Evolutionary conservation across 2,329 filamentous ascomycete species (phyloP).

Genomic region (Colletotrichum plurivorum): DNA sequence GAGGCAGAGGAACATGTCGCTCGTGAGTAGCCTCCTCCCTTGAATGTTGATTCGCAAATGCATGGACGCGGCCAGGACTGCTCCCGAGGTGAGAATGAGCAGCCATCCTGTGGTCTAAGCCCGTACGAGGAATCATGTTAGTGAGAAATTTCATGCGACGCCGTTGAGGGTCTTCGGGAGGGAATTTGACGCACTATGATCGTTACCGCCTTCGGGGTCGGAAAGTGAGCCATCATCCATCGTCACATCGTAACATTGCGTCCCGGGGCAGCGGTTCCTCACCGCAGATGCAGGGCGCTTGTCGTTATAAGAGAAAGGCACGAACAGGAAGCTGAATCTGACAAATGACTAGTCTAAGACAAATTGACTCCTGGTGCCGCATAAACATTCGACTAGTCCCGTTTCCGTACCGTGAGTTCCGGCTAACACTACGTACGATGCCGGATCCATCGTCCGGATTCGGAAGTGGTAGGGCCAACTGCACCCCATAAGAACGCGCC

Average conservation of each 20-base stretch:
- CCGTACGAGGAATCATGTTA: conserved; percentile 5
- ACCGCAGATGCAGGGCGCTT: neutral
- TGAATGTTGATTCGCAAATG: conserved; percentile 37
- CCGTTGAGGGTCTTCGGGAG: neutral
- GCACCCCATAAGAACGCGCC: conserved; percentile 4
- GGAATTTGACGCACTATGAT: conserved; percentile 31
- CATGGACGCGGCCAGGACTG: conserved; percentile 34
- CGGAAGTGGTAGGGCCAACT: conserved; percentile 9
- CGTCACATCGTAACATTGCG: conserved; percentile 18
- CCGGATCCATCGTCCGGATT: conserved; percentile 36
- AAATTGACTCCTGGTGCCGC: conserved; percentile 19
- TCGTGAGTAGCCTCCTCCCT: conserved; percentile 18
- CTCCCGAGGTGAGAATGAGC: conserved; percentile 30
- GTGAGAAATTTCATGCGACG: neutral
- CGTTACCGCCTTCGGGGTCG: conserved; percentile 38
- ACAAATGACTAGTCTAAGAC: conserved; percentile 21
- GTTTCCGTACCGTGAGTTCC: conserved; percentile 19
- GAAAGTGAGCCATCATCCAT: conserved; percentile 38
- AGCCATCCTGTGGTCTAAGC: conserved; percentile 35
- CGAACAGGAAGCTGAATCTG: conserved; percentile 15
- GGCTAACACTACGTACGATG: conserved; percentile 8
- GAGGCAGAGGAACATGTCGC: conserved; percentile 34
- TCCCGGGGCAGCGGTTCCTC: too few relatives aligned
- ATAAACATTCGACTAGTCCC: conserved; percentile 11
- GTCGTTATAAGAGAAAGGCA: conserved; percentile 15